phyloP scores from a whole-genome alignment of 176 grass and related monocot genomes.

The Ampelocalamus luodianensis region DNA sequence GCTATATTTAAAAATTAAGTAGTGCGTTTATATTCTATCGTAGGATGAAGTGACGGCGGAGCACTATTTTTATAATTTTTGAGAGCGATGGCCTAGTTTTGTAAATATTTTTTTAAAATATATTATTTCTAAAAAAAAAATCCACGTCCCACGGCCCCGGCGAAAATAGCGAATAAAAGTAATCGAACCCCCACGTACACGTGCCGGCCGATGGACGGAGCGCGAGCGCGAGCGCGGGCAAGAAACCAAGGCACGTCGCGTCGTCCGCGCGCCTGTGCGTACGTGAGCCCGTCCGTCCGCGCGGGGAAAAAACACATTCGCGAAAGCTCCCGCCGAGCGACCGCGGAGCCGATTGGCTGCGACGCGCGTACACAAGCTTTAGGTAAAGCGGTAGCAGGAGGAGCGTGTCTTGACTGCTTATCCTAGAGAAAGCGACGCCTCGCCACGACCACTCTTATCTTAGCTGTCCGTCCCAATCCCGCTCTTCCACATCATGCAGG shows the following conservation, averaged over 20 bases:
- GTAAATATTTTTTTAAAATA: too few species aligned
- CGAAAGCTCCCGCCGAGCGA: constrained; percentile 32
- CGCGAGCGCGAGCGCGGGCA: neutral
- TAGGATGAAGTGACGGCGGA: too few species aligned
- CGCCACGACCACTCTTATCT: neutral
- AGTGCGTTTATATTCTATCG: too few species aligned
- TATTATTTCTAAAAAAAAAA: too few species aligned
- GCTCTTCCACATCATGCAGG: neutral
- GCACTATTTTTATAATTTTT: too few species aligned
- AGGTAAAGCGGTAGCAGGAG: neutral
- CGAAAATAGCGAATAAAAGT: neutral
- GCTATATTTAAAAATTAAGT: too few species aligned
- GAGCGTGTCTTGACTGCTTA: neutral
- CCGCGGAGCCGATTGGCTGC: neutral
- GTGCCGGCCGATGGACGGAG: constrained; percentile 25
- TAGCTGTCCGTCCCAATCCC: neutral
- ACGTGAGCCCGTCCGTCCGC: neutral
- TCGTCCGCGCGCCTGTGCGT: neutral
- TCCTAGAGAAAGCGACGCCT: constrained; percentile 45
- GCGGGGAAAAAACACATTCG: neutral
- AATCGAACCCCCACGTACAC: neutral
- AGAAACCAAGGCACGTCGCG: neutral
- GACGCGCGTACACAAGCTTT: neutral
- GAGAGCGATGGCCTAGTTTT: too few species aligned
- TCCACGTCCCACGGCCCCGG: neutral